These are phyloP conservation scores for Paxillus involutus DNA, from an alignment of 768 basidiomycete genomes.

Conservation along the genomic window DNA sequence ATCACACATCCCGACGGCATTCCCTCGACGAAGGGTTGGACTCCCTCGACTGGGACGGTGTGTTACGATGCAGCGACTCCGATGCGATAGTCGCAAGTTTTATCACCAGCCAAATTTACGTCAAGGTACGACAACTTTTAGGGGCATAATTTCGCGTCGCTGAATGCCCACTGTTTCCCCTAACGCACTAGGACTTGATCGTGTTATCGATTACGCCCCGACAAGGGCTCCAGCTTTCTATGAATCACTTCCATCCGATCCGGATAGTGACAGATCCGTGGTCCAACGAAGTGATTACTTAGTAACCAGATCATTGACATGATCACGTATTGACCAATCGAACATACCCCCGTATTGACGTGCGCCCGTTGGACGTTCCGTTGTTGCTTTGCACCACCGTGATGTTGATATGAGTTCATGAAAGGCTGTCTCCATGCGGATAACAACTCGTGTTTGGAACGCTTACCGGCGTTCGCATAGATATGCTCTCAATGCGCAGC, in stretches of 20 bases:
- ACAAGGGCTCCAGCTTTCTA: constrained; percentile 34
- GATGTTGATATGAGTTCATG: too few species aligned
- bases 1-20: neutral
- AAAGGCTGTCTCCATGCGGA: too few species aligned
- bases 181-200: constrained; percentile 56
- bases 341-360: too few species aligned
- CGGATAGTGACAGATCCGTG: constrained; percentile 61
- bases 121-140: constrained; percentile 43
- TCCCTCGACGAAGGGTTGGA: constrained; percentile 30
- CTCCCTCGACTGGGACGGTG: constrained; percentile 64
- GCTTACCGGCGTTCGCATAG: too few species aligned
- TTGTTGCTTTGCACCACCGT: too few species aligned
- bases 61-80: constrained; percentile 36
- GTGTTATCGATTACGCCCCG: constrained; percentile 47
- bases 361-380: too few species aligned
- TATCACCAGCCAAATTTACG: constrained; percentile 40
- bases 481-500: too few species aligned
- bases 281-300: constrained; percentile 12
- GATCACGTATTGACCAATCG: too few species aligned
- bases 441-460: too few species aligned
- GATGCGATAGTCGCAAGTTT: constrained; percentile 48
- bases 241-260: constrained; percentile 50
- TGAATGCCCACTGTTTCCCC: neutral
- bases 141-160: neutral
- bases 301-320: too few species aligned